Conservation (phyloP, 1,284 basidiomycete genomes). For the Tylopilus orsonianus region DNA sequence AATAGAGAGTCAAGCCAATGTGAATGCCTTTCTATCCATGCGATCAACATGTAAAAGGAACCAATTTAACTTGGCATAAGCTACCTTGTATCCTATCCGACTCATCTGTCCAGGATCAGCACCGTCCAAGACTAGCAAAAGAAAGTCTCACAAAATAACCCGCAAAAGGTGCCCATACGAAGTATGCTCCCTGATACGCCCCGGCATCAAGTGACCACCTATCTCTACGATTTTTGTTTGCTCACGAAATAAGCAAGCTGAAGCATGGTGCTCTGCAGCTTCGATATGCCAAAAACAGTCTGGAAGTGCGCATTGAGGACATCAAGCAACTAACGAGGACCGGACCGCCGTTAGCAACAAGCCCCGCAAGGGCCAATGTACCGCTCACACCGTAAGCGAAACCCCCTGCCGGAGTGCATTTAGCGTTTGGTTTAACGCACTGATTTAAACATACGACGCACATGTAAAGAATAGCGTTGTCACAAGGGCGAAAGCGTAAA, state of each 20-base stretch:
- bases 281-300: constrained; percentile 66
- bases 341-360: neutral
- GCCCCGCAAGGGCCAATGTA: too few species aligned
- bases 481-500: constrained; percentile 67
- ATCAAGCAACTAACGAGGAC: constrained; percentile 64
- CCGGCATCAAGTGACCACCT: neutral
- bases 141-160: constrained; percentile 47
- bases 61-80: neutral
- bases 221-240: constrained; percentile 3
- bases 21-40: constrained; percentile 55
- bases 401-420: constrained; percentile 45
- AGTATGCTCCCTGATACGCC: constrained; percentile 56
- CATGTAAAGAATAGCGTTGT: constrained; percentile 83
- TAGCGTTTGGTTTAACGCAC: neutral
- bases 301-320: constrained; percentile 85
- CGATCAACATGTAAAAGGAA: constrained; percentile 10
- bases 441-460: constrained; percentile 37
- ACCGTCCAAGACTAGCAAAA: neutral
- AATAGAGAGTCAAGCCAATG: constrained; percentile 70
- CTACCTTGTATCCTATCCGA: constrained; percentile 59
- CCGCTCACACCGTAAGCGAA: constrained; percentile 69
- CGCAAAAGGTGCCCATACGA: constrained; percentile 61
- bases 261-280: constrained; percentile 79
- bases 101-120: constrained; percentile 46
- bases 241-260: constrained; percentile 82